Conservation (phyloP, 2,329 filamentous ascomycete species). For the Exophiala sideris region DNA sequence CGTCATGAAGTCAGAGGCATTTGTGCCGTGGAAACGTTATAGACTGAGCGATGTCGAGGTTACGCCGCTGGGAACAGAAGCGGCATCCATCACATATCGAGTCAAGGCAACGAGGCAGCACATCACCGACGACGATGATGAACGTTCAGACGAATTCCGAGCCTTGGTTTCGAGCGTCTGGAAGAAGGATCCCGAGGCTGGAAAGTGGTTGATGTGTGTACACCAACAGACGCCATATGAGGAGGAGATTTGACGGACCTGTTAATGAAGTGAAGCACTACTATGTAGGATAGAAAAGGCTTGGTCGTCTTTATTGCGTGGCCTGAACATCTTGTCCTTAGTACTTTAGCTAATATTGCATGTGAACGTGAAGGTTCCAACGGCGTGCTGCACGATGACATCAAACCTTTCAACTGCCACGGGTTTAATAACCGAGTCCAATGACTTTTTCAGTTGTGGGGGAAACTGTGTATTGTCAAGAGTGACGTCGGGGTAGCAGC, state of each 20-base stretch:
- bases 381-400: slow-evolving; percentile 17
- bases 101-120: slow-evolving; percentile 24
- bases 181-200: slow-evolving; percentile 25
- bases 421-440: slow-evolving; percentile 7
- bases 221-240: slow-evolving; percentile 29
- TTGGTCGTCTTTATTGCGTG: not conserved
- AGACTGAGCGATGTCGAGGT: slow-evolving; percentile 24
- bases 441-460: slow-evolving; percentile 8
- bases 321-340: not conserved
- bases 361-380: no score
- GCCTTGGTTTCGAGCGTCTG: slow-evolving; percentile 27
- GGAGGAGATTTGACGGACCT: slow-evolving; percentile 6
- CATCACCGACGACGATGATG: slow-evolving; percentile 21
- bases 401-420: slow-evolving; percentile 2
- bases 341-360: not conserved
- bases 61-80: slow-evolving; percentile 21
- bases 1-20: slow-evolving; percentile 28
- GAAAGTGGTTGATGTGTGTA: slow-evolving; percentile 25
- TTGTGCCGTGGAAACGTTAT: slow-evolving; percentile 28
- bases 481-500: slow-evolving; percentile 12
- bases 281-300: not conserved
- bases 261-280: not conserved
- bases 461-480: slow-evolving; percentile 3
- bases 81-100: slow-evolving; percentile 26
- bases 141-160: slow-evolving; percentile 22